Evolutionary conservation across 1,139 yeast species (phyloP), one percentile per base, ranked within the genome.

Genomic region (Kodamaea derodonti): DNA sequence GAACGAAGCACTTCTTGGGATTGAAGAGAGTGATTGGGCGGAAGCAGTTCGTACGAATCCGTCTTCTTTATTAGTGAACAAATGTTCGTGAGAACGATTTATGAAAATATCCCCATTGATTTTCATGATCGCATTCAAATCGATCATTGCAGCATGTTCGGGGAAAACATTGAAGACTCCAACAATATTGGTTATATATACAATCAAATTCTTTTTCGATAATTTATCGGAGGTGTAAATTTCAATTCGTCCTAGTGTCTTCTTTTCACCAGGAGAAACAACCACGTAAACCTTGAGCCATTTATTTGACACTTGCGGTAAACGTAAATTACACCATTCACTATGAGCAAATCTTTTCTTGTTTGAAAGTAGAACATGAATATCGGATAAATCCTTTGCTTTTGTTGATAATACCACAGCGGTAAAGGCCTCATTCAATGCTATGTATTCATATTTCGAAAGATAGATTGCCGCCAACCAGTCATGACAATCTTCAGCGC

Each of bases 291-390:
- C 72, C 47, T 72, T 65, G 22, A 75, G 52, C 80, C 81, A 76
- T 51, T 72, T 72, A 40, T 70, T 65, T 38, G 75, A 72, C 29
- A 75, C 58, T 43, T 72, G 78, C 6, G 82, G 81, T 43, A 75
- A 66, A 37, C 81, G 54, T 38, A 76, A 52, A 46, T 75, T 71
- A 50, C 76, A 72, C 81, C 81, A 76, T 46, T 76, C 82, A 35
- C 53, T 64, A 37, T 70, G 67, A 15, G 69, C 53, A 34, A 62
- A 60, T 38, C 72, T 60, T 46, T 72, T 71, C 39, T 61, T 67
- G 33, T 69, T 69, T 3, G 74, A 65, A 37, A 76, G 59, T 25
- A 76, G 55, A 2, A 76, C 70, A 45, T 74, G 74, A 32, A 75
- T 65, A 47, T 76, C 82, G n/a, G 72, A 62, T 41, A 75, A 63